Percentiles rank a stretch among this genome's conserved stretches.
phyloP scores from a whole-genome alignment of 2,329 filamentous ascomycete species.

The Cordyceps militaris region DNA sequence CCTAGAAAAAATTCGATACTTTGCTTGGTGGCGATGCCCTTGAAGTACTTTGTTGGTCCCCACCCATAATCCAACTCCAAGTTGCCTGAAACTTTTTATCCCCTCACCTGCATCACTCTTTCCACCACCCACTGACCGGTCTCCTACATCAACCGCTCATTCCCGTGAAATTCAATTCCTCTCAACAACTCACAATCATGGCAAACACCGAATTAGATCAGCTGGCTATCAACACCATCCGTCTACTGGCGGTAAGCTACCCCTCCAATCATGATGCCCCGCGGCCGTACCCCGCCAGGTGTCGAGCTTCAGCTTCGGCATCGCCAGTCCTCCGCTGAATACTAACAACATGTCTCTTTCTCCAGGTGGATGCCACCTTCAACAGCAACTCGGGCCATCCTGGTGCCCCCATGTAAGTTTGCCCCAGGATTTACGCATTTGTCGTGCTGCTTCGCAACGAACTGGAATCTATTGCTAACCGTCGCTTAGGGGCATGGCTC shows the following conservation, averaged over 20 bases:
- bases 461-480: slow-evolving; percentile 25
- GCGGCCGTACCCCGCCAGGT: slow-evolving; percentile 3
- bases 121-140: too few species aligned
- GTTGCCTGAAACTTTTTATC: too few species aligned
- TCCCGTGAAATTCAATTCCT: neutral
- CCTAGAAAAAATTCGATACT: too few species aligned
- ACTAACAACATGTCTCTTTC: slow-evolving; percentile 19
- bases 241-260: slow-evolving; percentile 79
- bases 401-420: slow-evolving; percentile 83
- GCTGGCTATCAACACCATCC: slow-evolving; percentile 97
- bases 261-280: slow-evolving; percentile 11
- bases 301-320: neutral
- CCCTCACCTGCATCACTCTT: too few species aligned
- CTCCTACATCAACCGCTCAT: neutral
- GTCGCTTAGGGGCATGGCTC: slow-evolving; percentile 68
- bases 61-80: too few species aligned
- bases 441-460: neutral
- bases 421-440: neutral
- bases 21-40: too few species aligned
- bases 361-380: slow-evolving; percentile 92
- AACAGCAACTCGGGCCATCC: slow-evolving; percentile 97
- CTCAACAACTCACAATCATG: slow-evolving; percentile 52
- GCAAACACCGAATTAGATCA: slow-evolving; percentile 80
- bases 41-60: too few species aligned
- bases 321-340: neutral